These are phyloP conservation scores for Globisporangium orthogonon DNA, from an alignment of 352 stramenopile genomes.

Conservation along the genomic window DNA sequence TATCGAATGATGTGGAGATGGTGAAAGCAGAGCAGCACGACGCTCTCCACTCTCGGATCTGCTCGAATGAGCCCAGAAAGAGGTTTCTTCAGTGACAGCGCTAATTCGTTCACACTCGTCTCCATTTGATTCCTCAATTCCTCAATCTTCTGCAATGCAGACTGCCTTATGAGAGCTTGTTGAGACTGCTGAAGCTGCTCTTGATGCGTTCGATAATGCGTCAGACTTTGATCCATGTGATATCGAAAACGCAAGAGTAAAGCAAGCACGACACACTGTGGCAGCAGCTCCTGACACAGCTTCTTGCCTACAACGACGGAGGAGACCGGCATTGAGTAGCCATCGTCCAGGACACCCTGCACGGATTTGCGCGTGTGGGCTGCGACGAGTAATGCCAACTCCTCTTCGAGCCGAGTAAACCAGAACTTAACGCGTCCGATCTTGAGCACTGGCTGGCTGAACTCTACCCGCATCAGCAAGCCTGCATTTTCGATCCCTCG, in stretches of 20 bases:
- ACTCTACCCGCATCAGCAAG: constrained; percentile 5
- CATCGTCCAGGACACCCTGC: constrained; percentile 10
- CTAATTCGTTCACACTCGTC: background rate
- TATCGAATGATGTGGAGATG: constrained; percentile 15
- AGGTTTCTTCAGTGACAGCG: background rate
- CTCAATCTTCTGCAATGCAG: background rate
- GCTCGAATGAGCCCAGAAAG: background rate
- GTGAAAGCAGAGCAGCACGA: constrained; percentile 22
- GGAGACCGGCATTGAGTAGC: background rate
- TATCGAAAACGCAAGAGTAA: constrained; percentile 10
- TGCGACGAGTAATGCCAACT: constrained; percentile 37
- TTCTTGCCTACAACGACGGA: background rate
- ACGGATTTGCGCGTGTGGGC: constrained; percentile 29
- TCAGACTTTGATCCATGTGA: constrained; percentile 8
- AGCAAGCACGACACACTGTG: constrained; percentile 7
- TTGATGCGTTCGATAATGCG: background rate
- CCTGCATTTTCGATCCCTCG: constrained; percentile 2
- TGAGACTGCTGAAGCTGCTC: background rate
- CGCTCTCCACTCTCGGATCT: constrained; percentile 17
- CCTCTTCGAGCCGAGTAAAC: constrained; percentile 54
- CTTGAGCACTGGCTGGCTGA: constrained; percentile 44
- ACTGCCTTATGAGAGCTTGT: background rate
- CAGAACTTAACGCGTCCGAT: constrained; percentile 64
- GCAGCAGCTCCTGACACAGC: constrained; percentile 9
- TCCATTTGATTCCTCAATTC: constrained; percentile 1